phyloP scores from a whole-genome alignment of 441 rosid genomes.

The Rhodomyrtus psidioides region DNA sequence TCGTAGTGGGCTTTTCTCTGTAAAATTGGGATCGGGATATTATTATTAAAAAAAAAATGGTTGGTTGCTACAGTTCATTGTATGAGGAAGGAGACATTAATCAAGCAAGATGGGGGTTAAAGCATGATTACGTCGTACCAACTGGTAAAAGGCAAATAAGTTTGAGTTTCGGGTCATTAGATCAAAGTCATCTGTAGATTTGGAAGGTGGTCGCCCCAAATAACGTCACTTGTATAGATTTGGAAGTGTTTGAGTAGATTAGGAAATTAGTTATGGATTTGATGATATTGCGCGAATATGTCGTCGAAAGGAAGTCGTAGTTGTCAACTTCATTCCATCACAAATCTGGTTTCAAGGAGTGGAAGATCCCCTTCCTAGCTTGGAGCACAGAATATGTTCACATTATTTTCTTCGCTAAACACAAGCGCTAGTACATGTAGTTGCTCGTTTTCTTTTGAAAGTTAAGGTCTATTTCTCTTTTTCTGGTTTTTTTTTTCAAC shows the following conservation, averaged over 20 bases:
- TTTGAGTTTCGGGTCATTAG: background rate
- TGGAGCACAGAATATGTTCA: background rate
- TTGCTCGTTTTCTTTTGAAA: background rate
- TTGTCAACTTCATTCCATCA: background rate
- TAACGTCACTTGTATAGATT: background rate
- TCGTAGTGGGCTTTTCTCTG: background rate
- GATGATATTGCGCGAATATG: background rate
- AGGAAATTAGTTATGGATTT: background rate
- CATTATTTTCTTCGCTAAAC: background rate
- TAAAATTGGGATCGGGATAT: background rate
- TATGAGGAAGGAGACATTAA: background rate
- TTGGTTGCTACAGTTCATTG: background rate
- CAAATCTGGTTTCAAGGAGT: background rate
- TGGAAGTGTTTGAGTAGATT: background rate
- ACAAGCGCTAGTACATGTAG: too few relatives aligned
- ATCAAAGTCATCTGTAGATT: background rate
- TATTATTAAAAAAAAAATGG: background rate
- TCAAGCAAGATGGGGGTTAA: background rate
- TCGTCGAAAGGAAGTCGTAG: background rate
- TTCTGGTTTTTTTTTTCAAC: background rate
- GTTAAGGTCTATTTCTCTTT: background rate
- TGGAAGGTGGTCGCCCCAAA: background rate
- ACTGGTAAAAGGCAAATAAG: background rate
- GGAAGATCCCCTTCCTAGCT: background rate
- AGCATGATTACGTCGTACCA: background rate